phyloP scores from a whole-genome alignment of 805 yeast genomes.

The Nakazawaea ishiwadae region DNA sequence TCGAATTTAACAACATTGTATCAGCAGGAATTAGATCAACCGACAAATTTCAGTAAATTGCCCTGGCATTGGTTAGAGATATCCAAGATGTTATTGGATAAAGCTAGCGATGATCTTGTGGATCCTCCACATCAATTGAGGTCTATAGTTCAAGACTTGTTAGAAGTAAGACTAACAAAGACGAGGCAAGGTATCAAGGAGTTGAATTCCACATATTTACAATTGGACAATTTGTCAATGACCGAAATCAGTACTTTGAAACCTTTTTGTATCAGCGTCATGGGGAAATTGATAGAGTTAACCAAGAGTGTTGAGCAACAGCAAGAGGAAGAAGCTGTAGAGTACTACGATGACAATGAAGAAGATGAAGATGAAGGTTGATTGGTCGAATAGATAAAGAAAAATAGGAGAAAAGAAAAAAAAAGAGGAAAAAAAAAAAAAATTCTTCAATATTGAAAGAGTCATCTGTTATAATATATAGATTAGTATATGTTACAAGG shows the following conservation, averaged over 20 bases:
- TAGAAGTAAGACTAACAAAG: conserved; percentile 79
- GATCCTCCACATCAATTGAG: conserved; percentile 71
- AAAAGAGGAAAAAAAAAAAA: not conserved
- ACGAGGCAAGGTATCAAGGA: conserved; percentile 74
- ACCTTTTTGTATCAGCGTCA: conserved; percentile 73
- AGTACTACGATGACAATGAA: conserved; percentile 1
- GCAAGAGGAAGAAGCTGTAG: not conserved
- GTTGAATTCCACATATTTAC: conserved; percentile 78
- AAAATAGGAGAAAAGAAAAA: not conserved
- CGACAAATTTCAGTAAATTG: conserved; percentile 57
- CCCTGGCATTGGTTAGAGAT: conserved; percentile 91
- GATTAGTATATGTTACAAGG: not conserved
- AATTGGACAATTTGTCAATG: conserved; percentile 73
- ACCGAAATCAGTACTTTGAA: conserved; percentile 86
- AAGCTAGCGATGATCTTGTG: conserved; percentile 72
- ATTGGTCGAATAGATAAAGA: too few relatives aligned
- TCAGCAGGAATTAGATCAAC: conserved; percentile 59
- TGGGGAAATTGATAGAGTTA: conserved; percentile 55
- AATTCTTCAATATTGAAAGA: not conserved
- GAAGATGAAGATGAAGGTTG: conserved; percentile 8
- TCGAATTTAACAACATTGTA: conserved; percentile 49
- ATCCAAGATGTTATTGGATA: conserved; percentile 59
- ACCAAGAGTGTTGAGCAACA: conserved; percentile 2
- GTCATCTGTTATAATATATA: not conserved
- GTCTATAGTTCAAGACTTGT: conserved; percentile 70